These are phyloP conservation scores for Cetraspora pellucida DNA, from an alignment of 192 early-diverging fungal species.

Conservation along the genomic window DNA sequence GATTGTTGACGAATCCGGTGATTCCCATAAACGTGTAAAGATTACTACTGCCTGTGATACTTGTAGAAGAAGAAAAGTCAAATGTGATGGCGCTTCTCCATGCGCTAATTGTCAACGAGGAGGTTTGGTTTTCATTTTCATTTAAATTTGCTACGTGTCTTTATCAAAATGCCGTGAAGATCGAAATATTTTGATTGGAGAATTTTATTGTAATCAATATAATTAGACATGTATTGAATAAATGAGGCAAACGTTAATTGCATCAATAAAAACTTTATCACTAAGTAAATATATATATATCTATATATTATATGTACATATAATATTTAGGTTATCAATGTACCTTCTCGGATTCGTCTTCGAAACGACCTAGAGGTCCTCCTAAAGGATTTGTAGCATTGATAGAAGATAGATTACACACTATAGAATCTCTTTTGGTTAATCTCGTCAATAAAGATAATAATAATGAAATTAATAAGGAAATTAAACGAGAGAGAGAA, in stretches of 20 bases:
- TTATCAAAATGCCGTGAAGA: too few relatives aligned
- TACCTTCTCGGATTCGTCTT: constrained; percentile 18
- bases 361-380: constrained; percentile 47
- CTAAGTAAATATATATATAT: too few relatives aligned
- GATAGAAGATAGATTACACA: constrained; percentile 59
- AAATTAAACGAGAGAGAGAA: constrained; percentile 15
- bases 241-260: neutral
- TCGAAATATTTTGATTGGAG: too few relatives aligned
- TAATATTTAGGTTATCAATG: constrained; percentile 31
- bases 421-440: constrained; percentile 56
- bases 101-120: constrained; percentile 41
- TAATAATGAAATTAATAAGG: constrained; percentile 3
- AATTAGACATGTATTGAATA: too few relatives aligned
- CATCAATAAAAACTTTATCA: neutral
- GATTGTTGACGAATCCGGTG: constrained; percentile 29
- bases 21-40: constrained; percentile 43
- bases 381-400: constrained; percentile 69
- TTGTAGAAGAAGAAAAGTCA: constrained; percentile 48
- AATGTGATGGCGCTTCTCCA: constrained; percentile 47
- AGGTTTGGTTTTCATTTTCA: neutral
- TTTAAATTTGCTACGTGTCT: neutral
- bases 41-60: constrained; percentile 48
- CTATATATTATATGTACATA: neutral
- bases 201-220: too few relatives aligned
- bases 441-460: constrained; percentile 52